Conservation (phyloP, 169 alveolate genomes). For the Plasmodium cynomolgi region DNA sequence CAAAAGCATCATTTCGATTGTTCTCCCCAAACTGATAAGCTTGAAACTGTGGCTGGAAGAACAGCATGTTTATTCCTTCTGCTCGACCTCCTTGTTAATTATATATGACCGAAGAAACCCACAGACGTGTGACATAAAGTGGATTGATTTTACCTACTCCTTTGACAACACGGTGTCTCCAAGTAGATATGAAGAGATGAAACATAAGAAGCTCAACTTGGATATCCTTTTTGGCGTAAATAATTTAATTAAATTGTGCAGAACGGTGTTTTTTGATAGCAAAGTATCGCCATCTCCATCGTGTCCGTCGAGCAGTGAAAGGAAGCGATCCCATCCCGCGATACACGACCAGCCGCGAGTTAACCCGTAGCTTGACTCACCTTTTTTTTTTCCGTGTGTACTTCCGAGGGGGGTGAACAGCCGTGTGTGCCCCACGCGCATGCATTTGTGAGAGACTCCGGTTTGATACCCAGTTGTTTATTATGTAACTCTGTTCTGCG, state of each 20-base stretch:
- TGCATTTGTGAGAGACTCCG: not conserved
- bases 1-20: constrained; percentile 16
- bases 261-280: constrained; percentile 13
- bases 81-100: constrained; percentile 66
- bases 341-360: not conserved
- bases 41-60: constrained; percentile 63
- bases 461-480: not conserved
- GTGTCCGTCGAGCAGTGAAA: not conserved
- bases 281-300: constrained; percentile 8
- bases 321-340: not conserved
- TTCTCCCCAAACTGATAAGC: constrained; percentile 42
- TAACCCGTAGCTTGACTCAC: not conserved
- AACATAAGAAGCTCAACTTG: not conserved
- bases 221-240: constrained; percentile 59
- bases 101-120: constrained; percentile 58
- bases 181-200: not conserved
- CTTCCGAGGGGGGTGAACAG: too few species aligned
- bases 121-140: constrained; percentile 40
- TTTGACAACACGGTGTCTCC: not conserved
- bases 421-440: not conserved
- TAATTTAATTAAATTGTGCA: constrained; percentile 64
- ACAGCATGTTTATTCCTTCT: constrained; percentile 40
- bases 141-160: constrained; percentile 72
- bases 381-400: not conserved
- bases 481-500: not conserved